phyloP scores from a whole-genome alignment of 495 filamentous ascomycete genomes.

The Xylaria longipes region DNA sequence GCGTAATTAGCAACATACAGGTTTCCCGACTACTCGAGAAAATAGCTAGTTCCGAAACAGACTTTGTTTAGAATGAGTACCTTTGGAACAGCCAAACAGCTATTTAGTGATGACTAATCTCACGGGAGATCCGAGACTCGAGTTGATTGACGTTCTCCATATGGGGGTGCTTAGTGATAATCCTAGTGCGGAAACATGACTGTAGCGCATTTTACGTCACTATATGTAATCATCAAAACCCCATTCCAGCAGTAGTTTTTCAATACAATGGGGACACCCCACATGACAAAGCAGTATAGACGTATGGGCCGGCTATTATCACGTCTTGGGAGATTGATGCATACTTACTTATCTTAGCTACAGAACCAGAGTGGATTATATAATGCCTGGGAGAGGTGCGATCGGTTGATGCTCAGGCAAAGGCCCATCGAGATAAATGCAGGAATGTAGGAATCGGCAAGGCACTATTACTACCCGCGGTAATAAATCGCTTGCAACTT shows the following conservation, averaged over 20 bases:
- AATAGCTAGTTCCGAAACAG: background rate
- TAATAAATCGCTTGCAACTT: no score
- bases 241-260: background rate
- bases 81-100: background rate
- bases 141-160: background rate
- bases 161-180: constrained; percentile 5
- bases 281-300: constrained; percentile 15
- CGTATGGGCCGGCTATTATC: background rate
- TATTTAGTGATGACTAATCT: background rate
- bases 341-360: background rate
- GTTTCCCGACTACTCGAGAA: background rate
- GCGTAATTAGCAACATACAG: background rate
- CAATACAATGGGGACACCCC: background rate
- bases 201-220: constrained; percentile 6
- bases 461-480: no score
- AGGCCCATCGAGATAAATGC: no score
- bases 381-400: no score
- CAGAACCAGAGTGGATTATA: background rate
- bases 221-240: constrained; percentile 10
- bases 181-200: background rate
- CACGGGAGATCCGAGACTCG: background rate
- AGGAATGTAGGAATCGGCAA: no score
- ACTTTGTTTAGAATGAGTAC: background rate
- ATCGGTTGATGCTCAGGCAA: no score
- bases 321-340: background rate